A percentile compares a stretch with the other conserved stretches of the same genome.
Conservation (phyloP, 306 rosid species). For the Prunus mira region DNA sequence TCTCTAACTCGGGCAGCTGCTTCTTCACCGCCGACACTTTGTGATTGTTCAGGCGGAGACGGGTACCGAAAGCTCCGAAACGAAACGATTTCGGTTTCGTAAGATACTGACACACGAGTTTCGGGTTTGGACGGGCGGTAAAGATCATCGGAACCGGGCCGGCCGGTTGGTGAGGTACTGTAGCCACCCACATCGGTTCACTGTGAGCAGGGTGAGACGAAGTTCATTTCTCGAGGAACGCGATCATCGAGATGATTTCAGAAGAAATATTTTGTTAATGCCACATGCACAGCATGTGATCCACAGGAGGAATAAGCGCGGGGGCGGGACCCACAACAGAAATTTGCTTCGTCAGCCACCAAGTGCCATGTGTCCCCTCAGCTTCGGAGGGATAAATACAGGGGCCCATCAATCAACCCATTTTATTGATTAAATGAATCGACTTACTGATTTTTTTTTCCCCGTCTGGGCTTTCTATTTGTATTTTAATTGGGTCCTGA, state of each 20-base stretch:
- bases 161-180: slow-evolving; percentile 17
- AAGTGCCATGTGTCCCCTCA: too few species aligned
- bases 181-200: slow-evolving; percentile 33
- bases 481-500: too few species aligned
- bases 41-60: slow-evolving; percentile 18
- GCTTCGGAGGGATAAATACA: not conserved
- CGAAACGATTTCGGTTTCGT: slow-evolving; percentile 7
- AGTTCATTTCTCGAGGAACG: not conserved
- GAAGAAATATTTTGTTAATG: not conserved
- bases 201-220: not conserved
- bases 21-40: slow-evolving; percentile 41
- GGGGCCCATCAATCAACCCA: not conserved
- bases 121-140: slow-evolving; percentile 6
- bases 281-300: not conserved
- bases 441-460: too few species aligned
- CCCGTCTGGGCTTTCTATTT: too few species aligned
- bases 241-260: not conserved
- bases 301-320: not conserved
- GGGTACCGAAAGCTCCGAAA: slow-evolving; percentile 7
- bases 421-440: too few species aligned
- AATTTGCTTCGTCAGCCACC: not conserved
- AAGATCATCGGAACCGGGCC: slow-evolving; percentile 13
- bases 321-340: not conserved
- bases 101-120: not conserved
- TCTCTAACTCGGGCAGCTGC: slow-evolving; percentile 24